These are phyloP conservation scores for Vitis hybrid DNA, from an alignment of 177 flowering plant genomes.

Conservation along the genomic window DNA sequence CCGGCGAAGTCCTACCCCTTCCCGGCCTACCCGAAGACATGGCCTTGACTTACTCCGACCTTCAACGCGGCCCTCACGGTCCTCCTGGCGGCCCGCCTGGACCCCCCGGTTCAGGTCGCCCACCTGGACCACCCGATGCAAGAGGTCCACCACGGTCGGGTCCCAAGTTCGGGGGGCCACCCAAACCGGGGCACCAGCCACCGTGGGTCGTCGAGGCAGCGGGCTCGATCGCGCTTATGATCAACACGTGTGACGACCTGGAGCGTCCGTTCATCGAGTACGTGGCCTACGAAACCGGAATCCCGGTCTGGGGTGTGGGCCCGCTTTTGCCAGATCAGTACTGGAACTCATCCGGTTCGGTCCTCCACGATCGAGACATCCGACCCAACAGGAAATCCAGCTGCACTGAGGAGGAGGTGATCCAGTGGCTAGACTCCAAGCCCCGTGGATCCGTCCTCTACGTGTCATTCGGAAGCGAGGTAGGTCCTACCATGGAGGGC, in stretches of 20 bases:
- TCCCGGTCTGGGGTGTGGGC: conserved; percentile 61
- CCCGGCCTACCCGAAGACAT: conserved; percentile 54
- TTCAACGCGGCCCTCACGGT: conserved; percentile 20
- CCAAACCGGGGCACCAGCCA: conserved; percentile 37
- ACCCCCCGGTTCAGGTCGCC: no score
- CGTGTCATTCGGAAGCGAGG: conserved; percentile 46
- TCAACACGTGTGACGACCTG: conserved; percentile 61
- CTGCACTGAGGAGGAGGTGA: conserved; percentile 41
- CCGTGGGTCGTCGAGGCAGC: conserved; percentile 41
- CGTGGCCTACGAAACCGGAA: conserved; percentile 27
- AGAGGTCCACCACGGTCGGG: not conserved
- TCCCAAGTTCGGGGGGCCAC: conserved; percentile 23
- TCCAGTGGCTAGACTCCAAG: conserved; percentile 42
- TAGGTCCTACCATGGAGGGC: conserved; percentile 41
- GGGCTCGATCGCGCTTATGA: conserved; percentile 36
- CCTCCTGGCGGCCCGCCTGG: conserved; percentile 9
- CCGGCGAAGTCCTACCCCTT: conserved; percentile 31
- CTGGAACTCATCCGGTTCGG: conserved; percentile 40
- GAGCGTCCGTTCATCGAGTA: conserved; percentile 53
- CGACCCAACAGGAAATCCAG: conserved; percentile 36
- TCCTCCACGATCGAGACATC: conserved; percentile 38
- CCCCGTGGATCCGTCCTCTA: conserved; percentile 35
- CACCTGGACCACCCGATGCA: conserved; percentile 2
- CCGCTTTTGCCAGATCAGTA: conserved; percentile 56
- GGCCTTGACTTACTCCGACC: conserved; percentile 32